Base-by-base conservation (phyloP, 257 asterid species). In the Solanum clarkiae region DNA sequence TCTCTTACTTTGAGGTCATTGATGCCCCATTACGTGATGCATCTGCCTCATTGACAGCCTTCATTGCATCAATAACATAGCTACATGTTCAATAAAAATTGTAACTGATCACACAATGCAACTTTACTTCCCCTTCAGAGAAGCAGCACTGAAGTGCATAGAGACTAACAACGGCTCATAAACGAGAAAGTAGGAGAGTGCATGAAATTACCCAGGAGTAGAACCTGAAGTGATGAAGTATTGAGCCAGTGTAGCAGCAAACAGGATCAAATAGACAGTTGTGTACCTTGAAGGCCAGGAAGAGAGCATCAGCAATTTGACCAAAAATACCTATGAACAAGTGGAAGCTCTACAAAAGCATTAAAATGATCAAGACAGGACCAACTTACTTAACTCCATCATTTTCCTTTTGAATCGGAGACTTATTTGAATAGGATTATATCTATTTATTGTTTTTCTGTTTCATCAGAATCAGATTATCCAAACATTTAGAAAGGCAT, bases 171-270 rank as follows among this genome's bases (percentile, higher is more conserved):
- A 82, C 63, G 24, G 85, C 62, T 44, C 60, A 8, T 65, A 85
- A 17, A 32, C 18, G n/a, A 53, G 15, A 54, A 24, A 66, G 79
- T n/a, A 81, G 36, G 83, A 8, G 56, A 49, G 54, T 66, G 84
- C 36, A 20, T 85, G 77, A 74, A 81, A 86, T 86, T 95, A 95
- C 99, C 99, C 97, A 20, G 99, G 99, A 79, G 99, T 93, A 84
- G 99, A 88, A 87, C 92, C 91, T 84, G 98, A 91, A 83, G 99
- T 93, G 69, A 95, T 42, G 87, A 95, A 94, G 86, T 97, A 97
- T 84, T 94, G 99, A 88, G 88, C 90, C 90, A 97, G 91, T 44
- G 99, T 93, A 84, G 93, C 94, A 84, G 88, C 89, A 83, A 97
- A 91, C 86, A 97, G 85, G 62, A 88, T 80, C 56, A 86, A 89